These are phyloP conservation scores for Stagonosporopsis tanaceti DNA, from an alignment of 2,329 filamentous ascomycete genomes.

Conservation along the genomic window DNA sequence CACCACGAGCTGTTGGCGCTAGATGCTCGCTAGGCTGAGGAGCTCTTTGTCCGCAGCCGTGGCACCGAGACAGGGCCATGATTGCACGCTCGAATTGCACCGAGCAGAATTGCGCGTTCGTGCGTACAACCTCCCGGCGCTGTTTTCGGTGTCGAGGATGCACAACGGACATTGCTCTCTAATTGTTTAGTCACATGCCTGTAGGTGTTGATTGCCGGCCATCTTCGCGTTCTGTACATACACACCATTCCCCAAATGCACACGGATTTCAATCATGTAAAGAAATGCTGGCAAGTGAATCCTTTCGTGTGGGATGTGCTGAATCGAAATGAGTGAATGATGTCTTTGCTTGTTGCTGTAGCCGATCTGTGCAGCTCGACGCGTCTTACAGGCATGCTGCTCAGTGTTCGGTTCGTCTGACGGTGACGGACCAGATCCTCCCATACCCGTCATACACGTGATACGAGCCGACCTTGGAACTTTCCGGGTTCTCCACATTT, in stretches of 20 bases:
- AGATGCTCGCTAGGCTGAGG: constrained; percentile 19
- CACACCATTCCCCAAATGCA: background rate
- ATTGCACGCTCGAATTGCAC: background rate
- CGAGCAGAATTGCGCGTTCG: background rate
- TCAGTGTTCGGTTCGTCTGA: background rate
- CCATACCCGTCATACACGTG: constrained; percentile 7
- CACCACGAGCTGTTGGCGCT: constrained; percentile 9
- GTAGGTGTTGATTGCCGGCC: background rate
- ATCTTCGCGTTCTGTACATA: background rate
- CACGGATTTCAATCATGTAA: background rate
- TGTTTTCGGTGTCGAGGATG: background rate
- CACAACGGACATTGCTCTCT: background rate
- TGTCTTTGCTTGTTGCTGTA: too few relatives aligned
- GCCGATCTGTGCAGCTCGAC: background rate
- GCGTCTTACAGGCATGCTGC: background rate
- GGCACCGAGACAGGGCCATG: constrained; percentile 10
- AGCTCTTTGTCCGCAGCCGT: constrained; percentile 16
- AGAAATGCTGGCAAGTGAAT: background rate
- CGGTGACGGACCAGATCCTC: background rate
- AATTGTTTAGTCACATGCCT: background rate
- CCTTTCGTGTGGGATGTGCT: background rate
- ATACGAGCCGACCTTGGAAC: constrained; percentile 7
- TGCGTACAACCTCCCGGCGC: background rate
- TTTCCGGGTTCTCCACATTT: constrained; percentile 4
- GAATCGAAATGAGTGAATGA: too few relatives aligned